Conservation (phyloP, 2,329 filamentous ascomycete genomes). For the Rutstroemia sp. region DNA sequence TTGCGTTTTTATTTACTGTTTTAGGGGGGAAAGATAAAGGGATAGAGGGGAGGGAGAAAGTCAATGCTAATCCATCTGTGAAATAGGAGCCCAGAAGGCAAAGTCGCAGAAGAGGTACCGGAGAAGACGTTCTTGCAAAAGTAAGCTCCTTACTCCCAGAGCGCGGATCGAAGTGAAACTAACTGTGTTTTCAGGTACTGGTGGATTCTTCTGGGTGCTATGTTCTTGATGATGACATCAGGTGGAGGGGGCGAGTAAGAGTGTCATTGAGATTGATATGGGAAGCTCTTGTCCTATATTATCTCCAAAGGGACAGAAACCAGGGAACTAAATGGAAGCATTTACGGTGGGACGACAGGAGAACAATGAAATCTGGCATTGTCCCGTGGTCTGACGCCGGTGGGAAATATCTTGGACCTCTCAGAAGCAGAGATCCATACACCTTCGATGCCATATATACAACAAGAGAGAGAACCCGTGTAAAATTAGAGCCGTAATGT, state of each 20-base stretch:
- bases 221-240: slow-evolving; percentile 47
- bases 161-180: too few species aligned
- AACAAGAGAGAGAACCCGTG: too few species aligned
- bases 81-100: slow-evolving; percentile 44
- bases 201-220: slow-evolving; percentile 50
- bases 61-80: too few species aligned
- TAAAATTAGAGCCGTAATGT: too few species aligned
- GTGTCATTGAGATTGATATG: not conserved
- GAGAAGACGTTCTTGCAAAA: slow-evolving; percentile 63
- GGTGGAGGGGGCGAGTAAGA: slow-evolving; percentile 40
- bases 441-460: too few species aligned
- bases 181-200: slow-evolving; percentile 40
- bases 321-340: not conserved
- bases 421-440: too few species aligned
- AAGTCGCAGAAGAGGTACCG: slow-evolving; percentile 44
- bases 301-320: not conserved
- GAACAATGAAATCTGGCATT: too few species aligned
- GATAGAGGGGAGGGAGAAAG: not conserved
- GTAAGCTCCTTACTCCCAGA: slow-evolving; percentile 35
- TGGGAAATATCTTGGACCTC: too few species aligned
- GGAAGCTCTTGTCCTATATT: not conserved
- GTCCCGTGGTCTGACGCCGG: too few species aligned
- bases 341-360: too few species aligned
- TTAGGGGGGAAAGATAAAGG: not conserved
- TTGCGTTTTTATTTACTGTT: too few species aligned